phyloP scores from a whole-genome alignment of 768 basidiomycete genomes.

The Naganishia friedmannii region DNA sequence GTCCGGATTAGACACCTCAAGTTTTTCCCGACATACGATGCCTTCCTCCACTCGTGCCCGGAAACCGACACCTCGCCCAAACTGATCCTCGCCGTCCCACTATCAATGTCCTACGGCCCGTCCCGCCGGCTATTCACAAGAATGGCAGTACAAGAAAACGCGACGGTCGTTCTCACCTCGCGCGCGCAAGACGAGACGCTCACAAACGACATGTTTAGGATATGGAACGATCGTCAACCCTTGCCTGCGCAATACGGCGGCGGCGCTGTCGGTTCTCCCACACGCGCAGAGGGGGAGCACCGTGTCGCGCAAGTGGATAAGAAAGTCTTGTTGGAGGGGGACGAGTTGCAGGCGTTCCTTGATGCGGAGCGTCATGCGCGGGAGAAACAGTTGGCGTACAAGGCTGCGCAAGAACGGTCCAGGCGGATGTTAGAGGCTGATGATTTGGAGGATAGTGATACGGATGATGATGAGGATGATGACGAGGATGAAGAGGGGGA shows the following conservation, averaged over 20 bases:
- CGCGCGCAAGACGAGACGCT: conserved; percentile 77
- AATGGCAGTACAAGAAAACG: conserved; percentile 77
- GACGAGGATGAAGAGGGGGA: conserved; percentile 63
- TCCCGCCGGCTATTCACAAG: conserved; percentile 80
- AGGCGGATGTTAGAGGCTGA: conserved; percentile 91
- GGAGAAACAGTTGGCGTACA: conserved; percentile 80
- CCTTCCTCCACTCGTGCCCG: conserved; percentile 75
- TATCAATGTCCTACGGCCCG: conserved; percentile 86
- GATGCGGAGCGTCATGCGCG: conserved; percentile 70
- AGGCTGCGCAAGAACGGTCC: conserved; percentile 75
- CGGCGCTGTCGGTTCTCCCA: conserved; percentile 68
- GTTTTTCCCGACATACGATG: conserved; percentile 79
- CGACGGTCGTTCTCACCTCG: conserved; percentile 80
- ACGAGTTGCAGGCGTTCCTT: conserved; percentile 76
- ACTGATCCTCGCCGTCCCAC: conserved; percentile 86
- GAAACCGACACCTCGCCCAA: conserved; percentile 74
- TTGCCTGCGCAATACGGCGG: conserved; percentile 79
- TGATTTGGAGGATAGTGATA: conserved; percentile 57
- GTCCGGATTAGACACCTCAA: conserved; percentile 68
- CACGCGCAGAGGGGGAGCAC: not conserved
- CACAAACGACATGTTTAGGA: conserved; percentile 71
- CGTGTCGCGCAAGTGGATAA: conserved; percentile 64
- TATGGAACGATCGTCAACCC: conserved; percentile 81
- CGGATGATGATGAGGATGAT: conserved; percentile 55
- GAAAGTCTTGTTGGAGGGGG: conserved; percentile 83